Percentiles rank a stretch among this genome's conserved stretches.
Evolutionary conservation across 306 rosid genomes (phyloP).

Genomic region (Begonia loranthoides): DNA sequence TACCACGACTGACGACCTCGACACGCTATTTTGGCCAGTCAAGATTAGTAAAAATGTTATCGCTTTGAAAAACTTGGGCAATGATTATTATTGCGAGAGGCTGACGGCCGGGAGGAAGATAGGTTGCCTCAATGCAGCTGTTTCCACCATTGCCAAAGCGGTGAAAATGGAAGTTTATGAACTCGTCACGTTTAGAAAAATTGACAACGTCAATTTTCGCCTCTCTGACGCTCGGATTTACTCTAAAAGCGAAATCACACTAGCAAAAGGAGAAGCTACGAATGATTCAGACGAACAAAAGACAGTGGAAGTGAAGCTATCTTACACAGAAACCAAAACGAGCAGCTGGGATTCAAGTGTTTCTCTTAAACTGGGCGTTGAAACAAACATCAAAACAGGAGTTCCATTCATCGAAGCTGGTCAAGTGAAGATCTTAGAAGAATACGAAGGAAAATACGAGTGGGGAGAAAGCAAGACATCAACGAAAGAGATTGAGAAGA

Average conservation of each 20-base stretch:
- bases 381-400: neutral
- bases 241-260: neutral
- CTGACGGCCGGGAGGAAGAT: neutral
- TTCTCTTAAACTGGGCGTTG: neutral
- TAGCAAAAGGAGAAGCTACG: constrained; percentile 1
- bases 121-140: constrained; percentile 2
- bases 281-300: neutral
- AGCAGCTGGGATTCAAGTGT: neutral
- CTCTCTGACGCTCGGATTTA: constrained; percentile 5
- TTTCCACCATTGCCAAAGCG: neutral
- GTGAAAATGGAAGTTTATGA: neutral
- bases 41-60: constrained; percentile 1
- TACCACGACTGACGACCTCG: neutral
- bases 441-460: neutral
- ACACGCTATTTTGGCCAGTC: constrained; percentile 1
- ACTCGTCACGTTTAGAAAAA: neutral
- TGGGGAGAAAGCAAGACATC: constrained; percentile 7
- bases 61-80: neutral
- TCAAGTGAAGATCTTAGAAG: neutral
- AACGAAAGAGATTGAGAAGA: neutral
- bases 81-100: constrained; percentile 4
- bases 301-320: neutral
- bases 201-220: constrained; percentile 7
- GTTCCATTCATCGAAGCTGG: neutral
- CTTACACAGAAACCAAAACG: neutral